Evolutionary conservation across 371 early-diverging fungal species (phyloP), one percentile per base, ranked within the genome.

Genomic region (Mortierella sp.): DNA sequence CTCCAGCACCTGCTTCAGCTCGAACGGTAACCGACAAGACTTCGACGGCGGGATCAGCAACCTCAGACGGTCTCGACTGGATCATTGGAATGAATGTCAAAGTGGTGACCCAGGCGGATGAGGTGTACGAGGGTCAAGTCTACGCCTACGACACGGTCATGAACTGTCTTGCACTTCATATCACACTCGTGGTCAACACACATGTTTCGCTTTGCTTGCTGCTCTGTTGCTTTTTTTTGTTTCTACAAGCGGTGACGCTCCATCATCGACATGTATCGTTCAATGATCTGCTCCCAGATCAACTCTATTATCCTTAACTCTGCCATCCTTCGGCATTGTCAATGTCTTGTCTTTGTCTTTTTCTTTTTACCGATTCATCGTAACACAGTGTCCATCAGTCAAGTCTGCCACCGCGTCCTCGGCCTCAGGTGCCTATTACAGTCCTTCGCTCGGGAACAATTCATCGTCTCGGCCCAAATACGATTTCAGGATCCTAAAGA

Each of bases 131-230:
- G 38, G 91, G 91, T 26, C 73, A 80, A 46, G 82, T 90, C 55
- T 90, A 83, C 68, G 84, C 91, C 2, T 86, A 81, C 55, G 91
- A 90, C 73, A 65, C 80, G 38, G 80, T 78, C 51, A 86, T 87
- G 54, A 89, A 88, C 73, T 86, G 87, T 60, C 67, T 90, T 71
- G 89, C 85, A 54, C 83, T 90, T 80, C 86, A 90, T 87, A 89
- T 87, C 73, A 67, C 19, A 48, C 73, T 72, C 73, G 73, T 67
- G 58, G 59, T 61, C 50, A 39, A 45, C 21, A 31, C 30, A 30
- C 51, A 12, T 55, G 9, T 56, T 27, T 24, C 27, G 26, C 34
- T 34, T 10, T 34, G 7, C 34, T 38, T 54, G 28, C 34, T 47
- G 6, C 23, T 31, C 43, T 30, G 12, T 16, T 54, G 27, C 38